Evolutionary conservation across 306 rosid genomes (phyloP).

Genomic region (Acmispon strigosus): DNA sequence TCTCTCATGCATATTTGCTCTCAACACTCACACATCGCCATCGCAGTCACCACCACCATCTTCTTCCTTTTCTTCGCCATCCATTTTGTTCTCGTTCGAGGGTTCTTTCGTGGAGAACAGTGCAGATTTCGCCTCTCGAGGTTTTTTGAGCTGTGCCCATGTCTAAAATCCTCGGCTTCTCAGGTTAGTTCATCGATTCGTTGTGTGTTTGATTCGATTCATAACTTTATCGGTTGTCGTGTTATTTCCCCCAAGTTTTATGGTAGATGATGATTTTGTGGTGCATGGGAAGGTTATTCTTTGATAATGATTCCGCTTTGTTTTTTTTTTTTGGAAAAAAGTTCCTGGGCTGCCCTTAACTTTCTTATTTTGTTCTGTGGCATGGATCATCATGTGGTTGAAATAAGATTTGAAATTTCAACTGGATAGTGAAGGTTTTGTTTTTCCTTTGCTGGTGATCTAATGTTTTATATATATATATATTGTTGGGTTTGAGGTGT

Average conservation of each 20-base stretch:
- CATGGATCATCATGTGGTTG: conserved; percentile 5
- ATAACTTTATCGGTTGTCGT: not conserved
- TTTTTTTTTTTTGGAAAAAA: not conserved
- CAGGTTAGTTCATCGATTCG: conserved; percentile 42
- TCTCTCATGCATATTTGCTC: conserved; percentile 50
- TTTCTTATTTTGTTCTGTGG: conserved; percentile 1
- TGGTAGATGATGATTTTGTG: not conserved
- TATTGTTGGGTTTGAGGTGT: not conserved
- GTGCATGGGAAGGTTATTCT: not conserved
- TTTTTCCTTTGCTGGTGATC: not conserved
- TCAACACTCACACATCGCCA: not conserved
- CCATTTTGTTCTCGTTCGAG: conserved; percentile 72
- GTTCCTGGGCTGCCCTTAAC: not conserved
- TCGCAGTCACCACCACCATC: not conserved
- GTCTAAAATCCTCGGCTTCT: conserved; percentile 74
- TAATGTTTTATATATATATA: not conserved
- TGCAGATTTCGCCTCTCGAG: conserved; percentile 39
- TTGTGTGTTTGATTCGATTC: not conserved
- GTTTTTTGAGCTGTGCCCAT: conserved; percentile 49
- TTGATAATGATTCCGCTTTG: not conserved
- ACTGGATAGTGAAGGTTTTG: not conserved
- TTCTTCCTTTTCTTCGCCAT: conserved; percentile 33
- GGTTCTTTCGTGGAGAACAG: conserved; percentile 41
- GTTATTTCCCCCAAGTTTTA: not conserved
- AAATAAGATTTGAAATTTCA: not conserved